Evolutionary conservation across 768 basidiomycete species (phyloP).

Genomic region (Megacollybia marginata): DNA sequence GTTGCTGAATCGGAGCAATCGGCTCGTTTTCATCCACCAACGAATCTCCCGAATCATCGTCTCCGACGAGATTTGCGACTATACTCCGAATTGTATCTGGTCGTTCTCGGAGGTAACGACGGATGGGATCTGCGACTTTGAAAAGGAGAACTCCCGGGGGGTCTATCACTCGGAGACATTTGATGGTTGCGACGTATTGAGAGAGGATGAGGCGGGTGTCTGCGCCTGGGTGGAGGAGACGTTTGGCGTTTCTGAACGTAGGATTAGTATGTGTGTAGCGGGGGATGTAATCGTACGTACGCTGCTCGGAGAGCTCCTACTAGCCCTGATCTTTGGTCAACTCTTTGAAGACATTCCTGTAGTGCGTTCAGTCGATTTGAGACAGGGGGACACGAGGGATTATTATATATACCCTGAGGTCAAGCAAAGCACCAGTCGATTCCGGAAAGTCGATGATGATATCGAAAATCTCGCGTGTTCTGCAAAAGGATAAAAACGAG

Average conservation of each 20-base stretch:
- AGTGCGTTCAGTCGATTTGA: not conserved
- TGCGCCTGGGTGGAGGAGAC: conserved; percentile 92
- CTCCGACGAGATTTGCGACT: conserved; percentile 84
- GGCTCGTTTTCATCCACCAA: conserved; percentile 82
- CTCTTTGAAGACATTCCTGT: conserved; percentile 73
- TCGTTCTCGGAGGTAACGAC: conserved; percentile 83
- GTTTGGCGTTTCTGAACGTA: conserved; percentile 61
- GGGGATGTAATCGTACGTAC: conserved; percentile 33
- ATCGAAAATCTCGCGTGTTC: conserved; percentile 84
- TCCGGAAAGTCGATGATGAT: conserved; percentile 95
- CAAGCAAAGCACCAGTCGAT: conserved; percentile 75
- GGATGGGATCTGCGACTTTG: conserved; percentile 90
- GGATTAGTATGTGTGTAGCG: conserved; percentile 1
- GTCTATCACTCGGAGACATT: conserved; percentile 84
- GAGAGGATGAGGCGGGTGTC: conserved; percentile 87
- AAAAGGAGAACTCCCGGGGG: conserved; percentile 89
- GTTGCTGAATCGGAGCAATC: conserved; percentile 64
- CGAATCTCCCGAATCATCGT: conserved; percentile 69
- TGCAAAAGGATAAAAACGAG: conserved; percentile 14
- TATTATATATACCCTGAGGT: conserved; percentile 58
- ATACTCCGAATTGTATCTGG: conserved; percentile 93
- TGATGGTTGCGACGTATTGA: conserved; percentile 90
- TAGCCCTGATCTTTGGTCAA: conserved; percentile 71
- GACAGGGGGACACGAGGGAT: not conserved
- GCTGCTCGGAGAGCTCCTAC: conserved; percentile 73